Conservation (phyloP, 140 eudicot species). For the Senecio squalidus region DNA sequence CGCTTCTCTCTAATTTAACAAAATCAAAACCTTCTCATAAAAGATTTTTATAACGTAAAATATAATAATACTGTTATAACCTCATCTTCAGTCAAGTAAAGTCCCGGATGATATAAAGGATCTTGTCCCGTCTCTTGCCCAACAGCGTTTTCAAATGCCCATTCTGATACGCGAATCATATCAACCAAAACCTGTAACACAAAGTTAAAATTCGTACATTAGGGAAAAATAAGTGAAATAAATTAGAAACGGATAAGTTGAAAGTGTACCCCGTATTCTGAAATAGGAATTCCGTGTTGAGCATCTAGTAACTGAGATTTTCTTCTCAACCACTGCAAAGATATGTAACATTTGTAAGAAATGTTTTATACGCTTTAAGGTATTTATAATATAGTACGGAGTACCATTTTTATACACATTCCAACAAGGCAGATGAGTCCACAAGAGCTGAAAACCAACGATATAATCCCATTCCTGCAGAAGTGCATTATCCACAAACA, state of each 20-base stretch:
- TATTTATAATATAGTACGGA: slow-evolving; percentile 39
- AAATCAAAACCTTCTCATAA: neutral
- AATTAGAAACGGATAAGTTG: too few species aligned
- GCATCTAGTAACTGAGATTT: slow-evolving; percentile 68
- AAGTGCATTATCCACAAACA: slow-evolving; percentile 91
- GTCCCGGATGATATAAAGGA: slow-evolving; percentile 78
- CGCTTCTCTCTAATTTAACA: slow-evolving; percentile 71
- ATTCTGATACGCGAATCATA: slow-evolving; percentile 85
- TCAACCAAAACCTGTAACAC: slow-evolving; percentile 63
- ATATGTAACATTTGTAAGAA: neutral
- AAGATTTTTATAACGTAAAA: neutral
- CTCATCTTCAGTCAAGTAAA: slow-evolving; percentile 86
- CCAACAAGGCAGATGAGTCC: slow-evolving; percentile 78
- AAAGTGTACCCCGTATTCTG: slow-evolving; percentile 74
- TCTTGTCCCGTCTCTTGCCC: slow-evolving; percentile 94
- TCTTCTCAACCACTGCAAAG: slow-evolving; percentile 76
- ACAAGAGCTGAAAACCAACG: slow-evolving; percentile 79
- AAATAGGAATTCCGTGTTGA: slow-evolving; percentile 88
- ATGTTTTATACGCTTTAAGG: neutral
- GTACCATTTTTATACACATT: slow-evolving; percentile 61
- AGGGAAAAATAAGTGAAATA: too few species aligned
- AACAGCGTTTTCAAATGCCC: slow-evolving; percentile 85
- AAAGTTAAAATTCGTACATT: neutral
- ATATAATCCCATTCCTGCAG: slow-evolving; percentile 97
- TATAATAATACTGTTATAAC: slow-evolving; percentile 30